A percentile compares a stretch with the other conserved stretches of the same genome.
Conservation (phyloP, 2,329 filamentous ascomycete genomes). For the Sphaerostilbella broomeana region DNA sequence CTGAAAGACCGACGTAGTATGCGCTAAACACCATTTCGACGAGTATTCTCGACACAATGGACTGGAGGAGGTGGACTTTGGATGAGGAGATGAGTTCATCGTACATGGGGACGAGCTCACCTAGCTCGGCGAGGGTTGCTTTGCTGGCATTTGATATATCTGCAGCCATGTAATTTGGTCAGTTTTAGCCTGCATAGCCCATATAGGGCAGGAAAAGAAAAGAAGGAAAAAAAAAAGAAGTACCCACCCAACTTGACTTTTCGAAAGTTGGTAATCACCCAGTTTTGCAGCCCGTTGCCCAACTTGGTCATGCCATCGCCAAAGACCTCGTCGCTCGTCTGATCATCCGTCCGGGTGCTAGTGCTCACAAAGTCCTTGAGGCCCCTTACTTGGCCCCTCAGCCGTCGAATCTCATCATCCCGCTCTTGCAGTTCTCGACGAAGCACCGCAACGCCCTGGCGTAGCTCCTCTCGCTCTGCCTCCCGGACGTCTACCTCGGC, state of each 20-base stretch:
- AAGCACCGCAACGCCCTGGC: constrained; percentile 42
- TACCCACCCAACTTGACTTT: constrained; percentile 49
- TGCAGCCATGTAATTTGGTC: constrained; percentile 18
- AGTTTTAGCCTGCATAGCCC: neutral
- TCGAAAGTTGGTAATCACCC: constrained; percentile 64
- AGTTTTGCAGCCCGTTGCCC: constrained; percentile 65
- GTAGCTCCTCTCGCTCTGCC: constrained; percentile 42
- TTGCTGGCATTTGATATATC: constrained; percentile 39
- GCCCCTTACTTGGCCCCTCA: constrained; percentile 56
- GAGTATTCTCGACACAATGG: constrained; percentile 51
- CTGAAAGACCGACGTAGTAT: constrained; percentile 57
- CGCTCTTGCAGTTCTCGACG: constrained; percentile 39
- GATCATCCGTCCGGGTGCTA: constrained; percentile 54
- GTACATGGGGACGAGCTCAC: constrained; percentile 51
- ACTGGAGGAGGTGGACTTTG: constrained; percentile 58
- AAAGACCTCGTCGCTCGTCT: constrained; percentile 61
- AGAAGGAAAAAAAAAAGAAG: too few relatives aligned
- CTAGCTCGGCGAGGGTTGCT: constrained; percentile 36
- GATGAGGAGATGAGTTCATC: constrained; percentile 45
- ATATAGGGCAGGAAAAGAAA: too few relatives aligned
- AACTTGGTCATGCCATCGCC: constrained; percentile 54
- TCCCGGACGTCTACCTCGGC: constrained; percentile 43
- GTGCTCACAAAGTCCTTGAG: constrained; percentile 67
- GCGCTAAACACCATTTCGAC: constrained; percentile 55
- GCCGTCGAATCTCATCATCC: constrained; percentile 50